These are phyloP conservation scores for Fomitopsis betulina DNA, from an alignment of 1,284 basidiomycete genomes.

Conservation along the genomic window DNA sequence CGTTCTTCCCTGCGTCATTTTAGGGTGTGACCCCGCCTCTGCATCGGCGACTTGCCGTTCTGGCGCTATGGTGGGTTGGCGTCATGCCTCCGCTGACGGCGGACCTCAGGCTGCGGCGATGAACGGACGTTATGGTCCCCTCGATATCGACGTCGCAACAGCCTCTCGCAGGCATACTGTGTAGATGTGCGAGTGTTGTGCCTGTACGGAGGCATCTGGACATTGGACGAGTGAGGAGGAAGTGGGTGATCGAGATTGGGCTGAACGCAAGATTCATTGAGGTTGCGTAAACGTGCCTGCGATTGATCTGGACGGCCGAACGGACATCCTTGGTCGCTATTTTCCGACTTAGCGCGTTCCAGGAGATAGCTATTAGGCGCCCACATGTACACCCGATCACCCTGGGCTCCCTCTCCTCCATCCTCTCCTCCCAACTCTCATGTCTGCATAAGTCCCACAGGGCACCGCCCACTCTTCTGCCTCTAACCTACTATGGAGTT, in stretches of 20 bases:
- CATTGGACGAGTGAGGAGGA: too few relatives aligned
- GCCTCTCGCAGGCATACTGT: not conserved
- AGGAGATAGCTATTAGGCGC: not conserved
- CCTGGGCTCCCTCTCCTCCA: slow-evolving; percentile 1
- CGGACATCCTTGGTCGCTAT: not conserved
- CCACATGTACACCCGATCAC: slow-evolving; percentile 8
- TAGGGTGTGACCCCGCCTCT: not conserved
- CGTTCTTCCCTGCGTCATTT: not conserved
- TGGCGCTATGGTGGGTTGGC: not conserved
- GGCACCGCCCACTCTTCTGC: not conserved
- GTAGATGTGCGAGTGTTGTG: not conserved
- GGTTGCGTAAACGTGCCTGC: not conserved
- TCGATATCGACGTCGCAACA: too few relatives aligned
- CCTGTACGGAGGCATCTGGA: not conserved
- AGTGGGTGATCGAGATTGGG: not conserved
- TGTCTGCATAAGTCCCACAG: slow-evolving; percentile 11
- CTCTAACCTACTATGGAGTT: slow-evolving; percentile 15
- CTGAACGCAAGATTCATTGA: not conserved
- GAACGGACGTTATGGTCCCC: not conserved
- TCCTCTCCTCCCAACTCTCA: slow-evolving; percentile 14
- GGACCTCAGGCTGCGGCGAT: not conserved
- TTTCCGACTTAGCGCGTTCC: not conserved
- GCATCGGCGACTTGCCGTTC: not conserved
- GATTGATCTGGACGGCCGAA: not conserved
- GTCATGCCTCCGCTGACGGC: not conserved